Base-by-base conservation (phyloP, 108 stramenopile species). In the Discostella stelligeroides region DNA sequence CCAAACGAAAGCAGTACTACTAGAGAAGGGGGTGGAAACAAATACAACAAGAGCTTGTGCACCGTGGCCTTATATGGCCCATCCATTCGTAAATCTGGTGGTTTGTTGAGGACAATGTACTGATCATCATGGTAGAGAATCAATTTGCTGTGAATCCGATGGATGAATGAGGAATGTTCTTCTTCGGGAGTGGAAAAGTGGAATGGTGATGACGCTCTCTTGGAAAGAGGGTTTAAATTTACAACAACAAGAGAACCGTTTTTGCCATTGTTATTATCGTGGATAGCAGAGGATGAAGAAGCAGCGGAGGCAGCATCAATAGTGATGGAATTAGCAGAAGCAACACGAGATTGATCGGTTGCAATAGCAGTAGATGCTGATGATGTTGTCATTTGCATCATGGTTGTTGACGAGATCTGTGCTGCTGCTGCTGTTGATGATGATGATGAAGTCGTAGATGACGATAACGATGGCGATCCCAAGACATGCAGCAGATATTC, bases 11-110 rank as follows among this genome's bases (percentile, higher is more conserved):
- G n/a, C n/a, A n/a, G n/a, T n/a, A n/a, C n/a, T n/a, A 43, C 18
- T 17, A 88, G 47, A 6, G 83, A 78, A 10, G 84, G 88, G 0
- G 94, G 78, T 18, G 94, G 94, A 75, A 85, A 92, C 79, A 86
- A 80, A 65, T 84, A 89, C 1, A 88, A 78, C 50, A 90, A 49
- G 10, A 95, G 58, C 64, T 95, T 95, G 73, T 85, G 89, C 12
- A 91, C 91, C 4, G 94, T 85, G 0, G 88, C 77, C 11, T 63
- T 70, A 57, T 91, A 80, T 1, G 73, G 73, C 20, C 94, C 94
- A 62, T 96, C 95, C 92, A 96, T 96, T 14, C 91, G 80, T 62
- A 93, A 76, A 76, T 96, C 95, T 24, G 91, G 79, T 12, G 95
- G 95, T 54, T 96, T 96, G 79, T 92, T 79, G 17, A 96, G 61